These are phyloP conservation scores for Gracilaria caudata DNA, from an alignment of 23 red algal genomes.

Conservation along the genomic window DNA sequence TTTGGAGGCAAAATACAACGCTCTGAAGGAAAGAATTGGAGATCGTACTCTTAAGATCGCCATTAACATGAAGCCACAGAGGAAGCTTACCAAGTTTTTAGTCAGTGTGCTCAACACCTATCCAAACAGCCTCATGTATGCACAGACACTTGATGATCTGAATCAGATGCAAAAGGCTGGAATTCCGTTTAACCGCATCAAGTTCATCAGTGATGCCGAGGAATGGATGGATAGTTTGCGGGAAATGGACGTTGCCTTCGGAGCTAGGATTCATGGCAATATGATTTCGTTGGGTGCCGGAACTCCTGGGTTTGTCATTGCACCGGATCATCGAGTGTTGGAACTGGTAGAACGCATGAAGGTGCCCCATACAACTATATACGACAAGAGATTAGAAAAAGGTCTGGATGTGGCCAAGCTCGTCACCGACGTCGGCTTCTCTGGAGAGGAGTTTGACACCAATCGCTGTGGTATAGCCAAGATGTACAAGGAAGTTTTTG, in stretches of 20 bases:
- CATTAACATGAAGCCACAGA: constrained; percentile 46
- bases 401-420: constrained; percentile 23
- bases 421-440: constrained; percentile 33
- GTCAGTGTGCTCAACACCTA: constrained; percentile 7
- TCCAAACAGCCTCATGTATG: constrained; percentile 48
- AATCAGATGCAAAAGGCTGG: constrained; percentile 25
- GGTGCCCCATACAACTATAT: constrained; percentile 34
- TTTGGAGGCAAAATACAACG: constrained; percentile 12
- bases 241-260: constrained; percentile 36
- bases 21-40: constrained; percentile 1
- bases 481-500: constrained; percentile 33
- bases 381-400: constrained; percentile 23
- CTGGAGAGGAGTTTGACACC: constrained; percentile 28
- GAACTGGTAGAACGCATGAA: constrained; percentile 48
- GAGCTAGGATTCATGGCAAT: constrained; percentile 45
- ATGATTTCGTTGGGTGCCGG: constrained; percentile 37
- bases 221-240: constrained; percentile 40
- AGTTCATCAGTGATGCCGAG: constrained; percentile 29
- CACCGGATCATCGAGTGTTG: constrained; percentile 42
- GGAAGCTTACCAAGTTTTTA: not conserved
- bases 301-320: constrained; percentile 46
- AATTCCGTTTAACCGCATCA: constrained; percentile 43
- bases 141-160: constrained; percentile 31
- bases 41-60: constrained; percentile 27
- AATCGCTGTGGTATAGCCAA: constrained; percentile 41